These are phyloP conservation scores for Geranomyces variabilis DNA, from an alignment of 192 early-diverging fungal genomes.

Conservation along the genomic window DNA sequence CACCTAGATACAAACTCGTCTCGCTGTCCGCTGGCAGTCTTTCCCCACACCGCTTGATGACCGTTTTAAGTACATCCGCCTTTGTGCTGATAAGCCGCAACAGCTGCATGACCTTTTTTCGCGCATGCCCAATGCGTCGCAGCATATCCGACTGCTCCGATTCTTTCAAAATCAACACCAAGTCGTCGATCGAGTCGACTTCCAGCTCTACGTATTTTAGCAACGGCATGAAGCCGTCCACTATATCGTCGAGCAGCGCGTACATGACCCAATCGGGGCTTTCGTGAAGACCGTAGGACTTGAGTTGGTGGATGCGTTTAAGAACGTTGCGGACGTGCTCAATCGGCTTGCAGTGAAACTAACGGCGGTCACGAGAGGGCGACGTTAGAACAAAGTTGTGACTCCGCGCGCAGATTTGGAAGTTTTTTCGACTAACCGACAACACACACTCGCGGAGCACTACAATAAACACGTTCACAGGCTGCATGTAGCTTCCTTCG, in stretches of 20 bases:
- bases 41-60: conserved; percentile 66
- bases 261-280: conserved; percentile 98
- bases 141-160: conserved; percentile 82
- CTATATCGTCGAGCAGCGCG: conserved; percentile 94
- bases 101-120: conserved; percentile 73
- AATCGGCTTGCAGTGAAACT: conserved; percentile 83
- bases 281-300: conserved; percentile 78
- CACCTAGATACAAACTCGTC: conserved; percentile 60
- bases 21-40: conserved; percentile 46
- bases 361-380: not conserved
- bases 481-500: conserved; percentile 51
- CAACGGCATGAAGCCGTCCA: conserved; percentile 87
- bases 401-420: too few species aligned
- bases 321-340: conserved; percentile 85
- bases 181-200: conserved; percentile 93
- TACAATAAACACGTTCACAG: conserved; percentile 59
- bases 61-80: conserved; percentile 69
- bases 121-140: conserved; percentile 70
- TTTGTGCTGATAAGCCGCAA: conserved; percentile 68
- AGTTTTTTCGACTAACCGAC: conserved; percentile 39
- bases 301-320: conserved; percentile 81
- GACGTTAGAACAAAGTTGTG: not conserved
- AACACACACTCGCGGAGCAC: conserved; percentile 61
- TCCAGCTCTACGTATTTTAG: conserved; percentile 88
- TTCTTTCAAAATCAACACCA: conserved; percentile 90